A percentile compares a stretch with the other conserved stretches of the same genome.
Evolutionary conservation across 2,329 filamentous ascomycete genomes (phyloP).

Genomic region (Cadophora sp.): DNA sequence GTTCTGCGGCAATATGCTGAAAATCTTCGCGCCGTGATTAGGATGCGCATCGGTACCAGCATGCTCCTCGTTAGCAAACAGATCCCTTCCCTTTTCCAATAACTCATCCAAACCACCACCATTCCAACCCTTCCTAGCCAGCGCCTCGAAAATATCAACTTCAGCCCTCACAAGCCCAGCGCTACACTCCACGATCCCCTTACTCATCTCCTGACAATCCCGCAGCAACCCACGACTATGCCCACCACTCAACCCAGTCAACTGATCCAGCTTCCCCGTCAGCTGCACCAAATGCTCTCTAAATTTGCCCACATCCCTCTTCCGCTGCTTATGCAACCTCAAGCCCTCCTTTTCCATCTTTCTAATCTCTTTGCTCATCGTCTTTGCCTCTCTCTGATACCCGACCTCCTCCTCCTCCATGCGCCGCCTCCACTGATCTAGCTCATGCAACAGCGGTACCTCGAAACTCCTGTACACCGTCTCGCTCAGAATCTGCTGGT

Average conservation of each 20-base stretch:
- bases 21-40: conserved; percentile 57
- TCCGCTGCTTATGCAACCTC: conserved; percentile 63
- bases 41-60: conserved; percentile 43
- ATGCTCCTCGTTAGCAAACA: conserved; percentile 56
- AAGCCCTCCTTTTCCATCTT: conserved; percentile 69
- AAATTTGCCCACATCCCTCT: conserved; percentile 66
- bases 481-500: conserved; percentile 73
- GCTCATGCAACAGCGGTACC: conserved; percentile 71
- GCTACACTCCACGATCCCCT: conserved; percentile 66
- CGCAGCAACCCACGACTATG: conserved; percentile 65
- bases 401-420: conserved; percentile 69
- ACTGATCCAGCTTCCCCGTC: conserved; percentile 65
- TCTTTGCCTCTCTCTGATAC: conserved; percentile 62
- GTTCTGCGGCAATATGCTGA: conserved; percentile 68
- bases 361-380: conserved; percentile 65
- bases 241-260: conserved; percentile 65
- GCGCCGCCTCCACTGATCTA: conserved; percentile 68
- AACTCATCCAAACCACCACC: conserved; percentile 71
- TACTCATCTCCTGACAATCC: conserved; percentile 70
- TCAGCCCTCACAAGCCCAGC: conserved; percentile 71
- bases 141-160: conserved; percentile 72
- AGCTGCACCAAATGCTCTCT: conserved; percentile 68
- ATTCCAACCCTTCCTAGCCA: conserved; percentile 71
- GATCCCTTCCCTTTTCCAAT: conserved; percentile 66
- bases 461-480: conserved; percentile 73